phyloP scores from a whole-genome alignment of 768 basidiomycete genomes.

The Boletellus ananas region DNA sequence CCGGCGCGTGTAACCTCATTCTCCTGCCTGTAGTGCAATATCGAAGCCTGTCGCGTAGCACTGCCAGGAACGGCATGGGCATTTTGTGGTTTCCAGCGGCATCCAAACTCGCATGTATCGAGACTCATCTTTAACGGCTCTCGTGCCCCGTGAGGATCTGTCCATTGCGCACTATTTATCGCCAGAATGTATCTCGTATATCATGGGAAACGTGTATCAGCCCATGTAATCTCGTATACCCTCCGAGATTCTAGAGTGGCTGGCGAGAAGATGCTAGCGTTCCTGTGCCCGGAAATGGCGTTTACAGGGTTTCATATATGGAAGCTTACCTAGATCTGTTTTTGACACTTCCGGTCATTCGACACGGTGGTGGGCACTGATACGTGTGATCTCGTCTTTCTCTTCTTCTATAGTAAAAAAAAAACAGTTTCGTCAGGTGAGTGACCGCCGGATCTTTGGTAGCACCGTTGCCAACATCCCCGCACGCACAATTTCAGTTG shows the following conservation, averaged over 20 bases:
- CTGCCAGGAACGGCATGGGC: not conserved
- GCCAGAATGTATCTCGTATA: conserved; percentile 7
- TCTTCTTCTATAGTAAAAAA: not conserved
- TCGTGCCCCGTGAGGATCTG: conserved; percentile 22
- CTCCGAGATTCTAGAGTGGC: not conserved
- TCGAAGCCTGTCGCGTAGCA: conserved; percentile 17
- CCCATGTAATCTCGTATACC: not conserved
- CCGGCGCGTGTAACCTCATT: conserved; percentile 15
- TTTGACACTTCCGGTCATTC: not conserved
- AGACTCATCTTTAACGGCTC: conserved; percentile 8
- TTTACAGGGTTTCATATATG: conserved; percentile 8
- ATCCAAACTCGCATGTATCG: conserved; percentile 9
- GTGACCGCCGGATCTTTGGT: not conserved
- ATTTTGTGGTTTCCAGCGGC: conserved; percentile 7
- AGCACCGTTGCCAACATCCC: not conserved
- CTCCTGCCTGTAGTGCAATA: conserved; percentile 21
- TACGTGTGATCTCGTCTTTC: not conserved
- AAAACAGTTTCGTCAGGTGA: not conserved
- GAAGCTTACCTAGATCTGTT: conserved; percentile 9
- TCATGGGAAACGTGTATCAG: conserved; percentile 4
- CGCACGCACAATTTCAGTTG: conserved; percentile 21
- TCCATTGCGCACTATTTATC: conserved; percentile 16
- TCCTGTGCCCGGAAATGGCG: conserved; percentile 2
- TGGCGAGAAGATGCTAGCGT: conserved; percentile 1
- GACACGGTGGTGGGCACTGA: conserved; percentile 1